phyloP scores from a whole-genome alignment of 345 rosid species.

The Hibiscus trionum region DNA sequence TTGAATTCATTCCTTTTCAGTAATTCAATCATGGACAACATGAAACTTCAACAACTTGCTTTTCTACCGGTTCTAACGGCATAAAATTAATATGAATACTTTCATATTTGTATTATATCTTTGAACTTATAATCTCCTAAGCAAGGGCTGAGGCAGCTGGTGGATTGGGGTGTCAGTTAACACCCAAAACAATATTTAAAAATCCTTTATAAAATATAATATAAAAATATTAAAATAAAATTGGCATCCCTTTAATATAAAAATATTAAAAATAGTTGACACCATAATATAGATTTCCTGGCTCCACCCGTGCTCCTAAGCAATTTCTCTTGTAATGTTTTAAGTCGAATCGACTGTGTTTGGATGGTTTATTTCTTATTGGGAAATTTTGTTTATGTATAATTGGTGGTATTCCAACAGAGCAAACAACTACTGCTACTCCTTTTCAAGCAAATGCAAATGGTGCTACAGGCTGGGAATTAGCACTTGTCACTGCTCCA shows the following conservation, averaged over 20 bases:
- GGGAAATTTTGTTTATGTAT: constrained; percentile 1
- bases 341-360: not conserved
- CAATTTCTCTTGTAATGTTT: not conserved
- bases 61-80: not conserved
- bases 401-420: constrained; percentile 33
- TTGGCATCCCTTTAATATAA: too few species aligned
- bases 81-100: not conserved
- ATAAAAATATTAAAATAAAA: too few species aligned
- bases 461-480: constrained; percentile 84
- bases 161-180: too few species aligned
- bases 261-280: too few species aligned
- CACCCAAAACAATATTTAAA: too few species aligned
- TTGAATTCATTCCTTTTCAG: not conserved
- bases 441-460: constrained; percentile 41
- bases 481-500: constrained; percentile 88
- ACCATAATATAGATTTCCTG: too few species aligned
- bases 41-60: not conserved
- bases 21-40: not conserved
- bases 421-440: constrained; percentile 35
- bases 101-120: not conserved
- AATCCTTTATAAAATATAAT: too few species aligned
- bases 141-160: too few species aligned
- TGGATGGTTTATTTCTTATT: not conserved
- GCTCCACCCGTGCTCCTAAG: not conserved
- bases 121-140: not conserved